A percentile compares a stretch with the other conserved stretches of the same genome.
Evolutionary conservation across 768 basidiomycete species (phyloP).

Genomic region (Filobasidium wieringae): DNA sequence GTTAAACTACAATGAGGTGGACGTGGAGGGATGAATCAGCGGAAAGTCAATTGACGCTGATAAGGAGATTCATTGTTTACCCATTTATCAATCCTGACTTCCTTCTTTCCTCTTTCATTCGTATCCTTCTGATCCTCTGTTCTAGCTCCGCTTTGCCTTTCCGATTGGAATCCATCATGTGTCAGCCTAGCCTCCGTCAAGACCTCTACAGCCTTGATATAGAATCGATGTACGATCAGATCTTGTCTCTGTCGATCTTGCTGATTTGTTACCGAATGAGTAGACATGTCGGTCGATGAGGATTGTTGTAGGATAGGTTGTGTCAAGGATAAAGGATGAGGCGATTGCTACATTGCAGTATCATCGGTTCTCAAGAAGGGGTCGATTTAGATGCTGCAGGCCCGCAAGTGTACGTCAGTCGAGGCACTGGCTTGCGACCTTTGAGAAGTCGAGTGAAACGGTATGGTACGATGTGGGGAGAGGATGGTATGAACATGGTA

Average conservation of each 20-base stretch:
- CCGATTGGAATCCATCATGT: conserved; percentile 23
- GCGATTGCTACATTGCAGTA: no score
- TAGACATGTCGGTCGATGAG: neutral
- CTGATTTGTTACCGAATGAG: neutral
- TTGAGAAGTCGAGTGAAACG: no score
- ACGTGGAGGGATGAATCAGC: no score
- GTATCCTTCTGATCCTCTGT: conserved; percentile 6
- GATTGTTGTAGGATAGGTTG: no score
- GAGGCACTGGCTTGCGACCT: no score
- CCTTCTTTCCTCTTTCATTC: conserved; percentile 4
- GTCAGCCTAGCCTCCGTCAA: conserved; percentile 31
- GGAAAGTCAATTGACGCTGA: no score
- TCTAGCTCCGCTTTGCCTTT: neutral
- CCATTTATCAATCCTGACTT: conserved; percentile 35
- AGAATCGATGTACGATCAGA: conserved; percentile 33
- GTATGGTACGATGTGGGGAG: no score
- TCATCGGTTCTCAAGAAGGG: no score
- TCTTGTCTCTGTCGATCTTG: conserved; percentile 16
- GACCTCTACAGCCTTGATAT: conserved; percentile 34
- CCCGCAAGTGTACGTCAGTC: no score
- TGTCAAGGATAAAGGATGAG: no score
- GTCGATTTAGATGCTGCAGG: no score
- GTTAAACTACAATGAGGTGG: conserved; percentile 36
- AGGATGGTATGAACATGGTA: no score
- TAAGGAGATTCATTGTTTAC: conserved; percentile 22